Percentiles rank a stretch among this genome's conserved stretches.
Evolutionary conservation across 805 yeast genomes (phyloP).

Genomic region (Monosporozyma aquatica): DNA sequence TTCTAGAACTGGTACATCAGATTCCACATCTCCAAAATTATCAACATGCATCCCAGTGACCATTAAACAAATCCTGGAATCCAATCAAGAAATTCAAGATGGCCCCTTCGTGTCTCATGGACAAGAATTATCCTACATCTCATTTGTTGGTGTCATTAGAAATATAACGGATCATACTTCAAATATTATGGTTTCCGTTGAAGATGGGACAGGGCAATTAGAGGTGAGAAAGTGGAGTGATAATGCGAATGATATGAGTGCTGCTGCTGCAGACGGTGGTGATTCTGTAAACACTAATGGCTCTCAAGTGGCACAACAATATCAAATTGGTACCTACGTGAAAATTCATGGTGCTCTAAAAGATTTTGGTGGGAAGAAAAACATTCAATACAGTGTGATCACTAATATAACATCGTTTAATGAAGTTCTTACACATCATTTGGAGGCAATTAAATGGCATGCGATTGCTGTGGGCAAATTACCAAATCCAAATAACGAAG

Average conservation of each 20-base stretch:
- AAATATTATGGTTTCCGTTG: constrained; percentile 49
- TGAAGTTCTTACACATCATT: constrained; percentile 57
- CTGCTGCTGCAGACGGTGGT: constrained; percentile 20
- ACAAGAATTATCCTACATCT: constrained; percentile 52
- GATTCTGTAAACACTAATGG: constrained; percentile 14
- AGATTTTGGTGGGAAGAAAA: constrained; percentile 55
- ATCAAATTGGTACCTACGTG: constrained; percentile 47
- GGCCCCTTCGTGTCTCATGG: constrained; percentile 54
- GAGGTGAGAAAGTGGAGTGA: constrained; percentile 59
- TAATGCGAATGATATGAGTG: constrained; percentile 30
- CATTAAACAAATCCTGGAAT: constrained; percentile 58
- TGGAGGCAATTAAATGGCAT: constrained; percentile 53
- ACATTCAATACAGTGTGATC: constrained; percentile 54
- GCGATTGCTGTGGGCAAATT: constrained; percentile 45
- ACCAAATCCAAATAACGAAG: constrained; percentile 11
- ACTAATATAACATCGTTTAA: constrained; percentile 53
- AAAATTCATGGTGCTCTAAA: constrained; percentile 47
- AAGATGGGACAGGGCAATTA: constrained; percentile 68
- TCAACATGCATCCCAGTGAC: constrained; percentile 56
- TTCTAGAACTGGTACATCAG: constrained; percentile 19
- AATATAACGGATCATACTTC: constrained; percentile 51
- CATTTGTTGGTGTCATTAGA: constrained; percentile 64
- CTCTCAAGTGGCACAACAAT: constrained; percentile 30
- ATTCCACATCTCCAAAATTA: constrained; percentile 13
- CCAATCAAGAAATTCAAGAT: constrained; percentile 53